Base-by-base conservation (phyloP, 2,329 filamentous ascomycete genomes). In the Metarhizium guizhouense region DNA sequence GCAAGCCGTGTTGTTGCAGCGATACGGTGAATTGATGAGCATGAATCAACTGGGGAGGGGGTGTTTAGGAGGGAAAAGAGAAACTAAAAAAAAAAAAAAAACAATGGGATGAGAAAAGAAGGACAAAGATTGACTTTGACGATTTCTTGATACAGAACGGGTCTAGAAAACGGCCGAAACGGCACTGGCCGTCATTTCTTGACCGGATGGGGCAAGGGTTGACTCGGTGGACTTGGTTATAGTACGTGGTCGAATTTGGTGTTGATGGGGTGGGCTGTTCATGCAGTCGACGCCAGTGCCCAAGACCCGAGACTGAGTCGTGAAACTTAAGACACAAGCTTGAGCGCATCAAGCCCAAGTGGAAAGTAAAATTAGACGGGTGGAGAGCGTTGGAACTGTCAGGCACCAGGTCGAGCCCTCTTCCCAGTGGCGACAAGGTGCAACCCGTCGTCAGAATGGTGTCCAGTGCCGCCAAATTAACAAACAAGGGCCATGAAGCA, bases 121-220 rank as follows among this genome's bases (percentile, higher is more conserved):
- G 25, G n/a, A 53, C 4, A 38, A 10, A 16, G 51, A 50, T 49
- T 51, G 20, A 2, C 32, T 51, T 36, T 34, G 4, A 43, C 34
- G 20, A 16, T 30, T 53, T 30, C 45, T 13, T 20, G 51, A 49
- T 51, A n/a, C 54, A 45, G 51, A 34, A 30, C 32, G 43, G 49
- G 20, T 48, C 45, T 29, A 48, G 20, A 14, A 48, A 48, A 30
- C 18, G 45, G 45, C 20, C 45, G 5, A 29, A 38, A 49, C 47
- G 48, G 47, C 52, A 57, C 52, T 51, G 48, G 53, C 32, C 38
- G 51, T 49, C 30, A 47, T 47, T 42, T 48, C 51, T 53, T 47
- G 43, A 43, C 53, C 56, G 56, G 45, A 55, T 57, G 49, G 20
- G 53, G 56, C 53, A 57, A 51, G 51, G 53, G 56, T 47, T 47